Conservation (phyloP, 2,329 filamentous ascomycete species). For the Trichoderma sp. region DNA sequence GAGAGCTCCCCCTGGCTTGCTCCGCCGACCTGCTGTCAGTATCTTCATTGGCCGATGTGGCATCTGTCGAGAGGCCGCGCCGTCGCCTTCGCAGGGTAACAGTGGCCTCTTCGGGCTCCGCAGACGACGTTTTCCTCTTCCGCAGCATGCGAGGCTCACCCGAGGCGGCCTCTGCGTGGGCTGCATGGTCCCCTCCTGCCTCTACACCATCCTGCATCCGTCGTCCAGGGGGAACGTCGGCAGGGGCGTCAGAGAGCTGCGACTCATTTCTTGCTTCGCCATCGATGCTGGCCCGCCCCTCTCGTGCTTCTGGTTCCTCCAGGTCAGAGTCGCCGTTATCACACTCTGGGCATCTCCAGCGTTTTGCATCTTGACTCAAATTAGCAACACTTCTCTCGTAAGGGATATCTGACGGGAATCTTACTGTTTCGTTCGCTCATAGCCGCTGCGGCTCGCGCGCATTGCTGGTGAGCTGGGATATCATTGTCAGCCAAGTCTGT, state of each 20-base stretch:
- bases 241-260: slow-evolving; percentile 40
- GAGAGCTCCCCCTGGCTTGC: slow-evolving; percentile 45
- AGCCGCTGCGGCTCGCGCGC: slow-evolving; percentile 68
- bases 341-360: slow-evolving; percentile 58
- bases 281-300: slow-evolving; percentile 31
- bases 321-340: slow-evolving; percentile 39
- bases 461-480: slow-evolving; percentile 81
- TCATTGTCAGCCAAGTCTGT: slow-evolving; percentile 41
- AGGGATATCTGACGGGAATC: neutral
- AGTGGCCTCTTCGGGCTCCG: slow-evolving; percentile 60
- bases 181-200: slow-evolving; percentile 67
- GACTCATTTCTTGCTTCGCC: slow-evolving; percentile 34
- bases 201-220: slow-evolving; percentile 46
- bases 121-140: slow-evolving; percentile 81
- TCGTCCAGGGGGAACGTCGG: slow-evolving; percentile 68
- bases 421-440: slow-evolving; percentile 42
- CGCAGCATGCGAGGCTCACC: slow-evolving; percentile 77
- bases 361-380: slow-evolving; percentile 43
- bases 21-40: slow-evolving; percentile 39
- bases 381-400: slow-evolving; percentile 32
- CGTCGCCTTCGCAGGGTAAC: slow-evolving; percentile 57
- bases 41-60: slow-evolving; percentile 41
- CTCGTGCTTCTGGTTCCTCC: slow-evolving; percentile 36
- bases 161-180: slow-evolving; percentile 70
- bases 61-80: slow-evolving; percentile 51